Evolutionary conservation across 768 basidiomycete species (phyloP).

Genomic region (Suillus occidentalis): DNA sequence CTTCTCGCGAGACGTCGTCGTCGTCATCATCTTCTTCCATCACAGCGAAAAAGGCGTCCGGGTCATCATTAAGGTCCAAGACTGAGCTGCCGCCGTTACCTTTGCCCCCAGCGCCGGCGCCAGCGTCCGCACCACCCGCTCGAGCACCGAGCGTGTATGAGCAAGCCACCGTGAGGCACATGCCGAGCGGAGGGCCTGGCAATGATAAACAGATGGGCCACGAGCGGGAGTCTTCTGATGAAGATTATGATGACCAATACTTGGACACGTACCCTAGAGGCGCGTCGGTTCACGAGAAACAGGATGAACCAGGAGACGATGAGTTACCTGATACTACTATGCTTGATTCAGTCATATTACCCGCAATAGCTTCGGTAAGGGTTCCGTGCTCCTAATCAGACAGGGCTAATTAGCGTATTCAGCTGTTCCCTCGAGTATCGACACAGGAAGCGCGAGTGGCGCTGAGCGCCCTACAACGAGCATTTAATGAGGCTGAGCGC

Average conservation of each 20-base stretch:
- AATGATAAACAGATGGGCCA: conserved; percentile 31
- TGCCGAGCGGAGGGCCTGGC: conserved; percentile 34
- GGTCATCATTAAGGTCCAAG: conserved; percentile 49
- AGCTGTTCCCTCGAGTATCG: conserved; percentile 68
- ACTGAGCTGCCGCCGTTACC: conserved; percentile 65
- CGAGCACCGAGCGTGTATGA: conserved; percentile 42
- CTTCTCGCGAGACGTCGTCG: conserved; percentile 35
- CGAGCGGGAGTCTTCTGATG: conserved; percentile 56
- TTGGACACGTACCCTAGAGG: conserved; percentile 48
- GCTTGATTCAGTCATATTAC: conserved; percentile 92
- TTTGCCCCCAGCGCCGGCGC: conserved; percentile 51
- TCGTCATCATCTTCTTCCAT: conserved; percentile 39
- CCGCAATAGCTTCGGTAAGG: conserved; percentile 92
- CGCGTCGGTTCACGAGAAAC: conserved; percentile 33
- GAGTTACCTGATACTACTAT: conserved; percentile 81
- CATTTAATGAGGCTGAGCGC: conserved; percentile 93
- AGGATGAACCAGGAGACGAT: conserved; percentile 47
- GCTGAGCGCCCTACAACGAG: conserved; percentile 87
- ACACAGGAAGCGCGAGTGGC: conserved; percentile 90
- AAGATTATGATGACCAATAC: conserved; percentile 63
- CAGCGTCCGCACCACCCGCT: conserved; percentile 37
- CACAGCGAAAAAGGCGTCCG: conserved; percentile 29
- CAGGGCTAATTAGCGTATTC: not conserved
- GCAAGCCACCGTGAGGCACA: conserved; percentile 70
- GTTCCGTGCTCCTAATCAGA: not conserved